phyloP scores from a whole-genome alignment of 768 basidiomycete species.

The Lactifluus rugatus region DNA sequence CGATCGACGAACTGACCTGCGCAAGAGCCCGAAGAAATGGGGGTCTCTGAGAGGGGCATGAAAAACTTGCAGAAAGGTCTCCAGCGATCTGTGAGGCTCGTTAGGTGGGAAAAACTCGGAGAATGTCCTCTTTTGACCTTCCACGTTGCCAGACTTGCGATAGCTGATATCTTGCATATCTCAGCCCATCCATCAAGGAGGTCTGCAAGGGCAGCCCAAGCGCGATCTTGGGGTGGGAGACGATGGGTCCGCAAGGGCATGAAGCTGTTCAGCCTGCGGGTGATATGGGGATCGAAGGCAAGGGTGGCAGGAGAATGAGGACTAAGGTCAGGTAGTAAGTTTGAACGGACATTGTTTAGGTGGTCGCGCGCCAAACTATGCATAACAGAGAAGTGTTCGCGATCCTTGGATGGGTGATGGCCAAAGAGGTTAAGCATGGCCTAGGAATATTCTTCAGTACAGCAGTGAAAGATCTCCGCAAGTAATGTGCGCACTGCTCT shows the following conservation, averaged over 20 bases:
- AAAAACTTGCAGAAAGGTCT: slow-evolving; percentile 39
- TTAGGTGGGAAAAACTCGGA: neutral
- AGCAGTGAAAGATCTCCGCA: neutral
- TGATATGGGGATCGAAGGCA: slow-evolving; percentile 59
- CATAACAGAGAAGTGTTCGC: slow-evolving; percentile 30
- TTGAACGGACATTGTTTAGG: slow-evolving; percentile 32
- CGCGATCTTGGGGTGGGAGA: slow-evolving; percentile 37
- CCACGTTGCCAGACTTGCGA: slow-evolving; percentile 46
- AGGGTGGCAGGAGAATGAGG: slow-evolving; percentile 39
- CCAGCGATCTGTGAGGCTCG: slow-evolving; percentile 36
- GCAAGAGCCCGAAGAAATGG: slow-evolving; percentile 56
- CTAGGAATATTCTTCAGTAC: slow-evolving; percentile 25
- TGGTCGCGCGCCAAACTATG: slow-evolving; percentile 33
- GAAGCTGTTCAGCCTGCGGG: slow-evolving; percentile 55
- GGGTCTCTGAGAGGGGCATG: slow-evolving; percentile 30
- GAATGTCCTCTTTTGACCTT: slow-evolving; percentile 34
- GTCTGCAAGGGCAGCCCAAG: slow-evolving; percentile 41
- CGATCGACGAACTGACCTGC: slow-evolving; percentile 38
- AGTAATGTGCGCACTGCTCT: slow-evolving; percentile 7
- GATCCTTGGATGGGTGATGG: slow-evolving; percentile 31
- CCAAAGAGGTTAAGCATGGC: slow-evolving; percentile 43
- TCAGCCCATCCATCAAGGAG: slow-evolving; percentile 52
- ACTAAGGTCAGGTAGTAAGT: slow-evolving; percentile 29
- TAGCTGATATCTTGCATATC: slow-evolving; percentile 35
- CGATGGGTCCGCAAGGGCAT: slow-evolving; percentile 58